These are phyloP conservation scores for Periglandula ipomoeae DNA, from an alignment of 2,329 filamentous ascomycete species.

Conservation along the genomic window DNA sequence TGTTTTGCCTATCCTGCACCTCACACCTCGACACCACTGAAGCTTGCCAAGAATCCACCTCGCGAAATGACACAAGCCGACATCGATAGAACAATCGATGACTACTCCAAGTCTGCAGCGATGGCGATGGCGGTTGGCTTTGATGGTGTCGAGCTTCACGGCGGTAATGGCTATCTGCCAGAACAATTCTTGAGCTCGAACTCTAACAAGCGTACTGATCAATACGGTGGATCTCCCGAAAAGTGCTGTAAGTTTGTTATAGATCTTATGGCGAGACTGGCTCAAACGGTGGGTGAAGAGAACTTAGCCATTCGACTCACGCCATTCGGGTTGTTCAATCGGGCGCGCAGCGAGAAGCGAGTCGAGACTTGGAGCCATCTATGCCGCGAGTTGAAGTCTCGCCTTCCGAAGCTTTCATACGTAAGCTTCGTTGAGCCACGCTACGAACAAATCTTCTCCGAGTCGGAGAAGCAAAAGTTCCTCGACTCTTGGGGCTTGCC, in stretches of 20 bases:
- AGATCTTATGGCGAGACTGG: constrained; percentile 40
- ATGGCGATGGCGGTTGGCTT: constrained; percentile 46
- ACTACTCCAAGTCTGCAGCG: constrained; percentile 22
- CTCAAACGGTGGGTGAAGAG: constrained; percentile 33
- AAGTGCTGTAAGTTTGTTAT: constrained; percentile 40
- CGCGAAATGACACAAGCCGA: constrained; percentile 31
- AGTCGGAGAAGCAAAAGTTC: constrained; percentile 38
- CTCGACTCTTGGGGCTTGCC: constrained; percentile 37
- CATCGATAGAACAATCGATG: constrained; percentile 22
- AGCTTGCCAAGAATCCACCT: constrained; percentile 22
- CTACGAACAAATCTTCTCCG: constrained; percentile 42
- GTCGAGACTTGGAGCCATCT: constrained; percentile 44
- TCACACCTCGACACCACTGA: constrained; percentile 28
- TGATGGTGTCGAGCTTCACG: constrained; percentile 32
- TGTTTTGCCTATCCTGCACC: constrained; percentile 27
- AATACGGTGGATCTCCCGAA: constrained; percentile 24
- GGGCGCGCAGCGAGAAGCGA: constrained; percentile 38
- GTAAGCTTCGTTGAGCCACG: constrained; percentile 47
- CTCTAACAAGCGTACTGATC: constrained; percentile 26
- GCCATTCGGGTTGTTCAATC: constrained; percentile 43
- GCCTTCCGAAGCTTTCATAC: constrained; percentile 36
- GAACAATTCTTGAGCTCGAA: constrained; percentile 30
- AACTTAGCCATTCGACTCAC: constrained; percentile 35
- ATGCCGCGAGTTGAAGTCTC: constrained; percentile 36
- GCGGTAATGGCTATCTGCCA: constrained; percentile 29